A percentile compares a stretch with the other conserved stretches of the same genome.
Evolutionary conservation across 139 green algal genomes (phyloP).

Genomic region (Chlorella sorokiniana): DNA sequence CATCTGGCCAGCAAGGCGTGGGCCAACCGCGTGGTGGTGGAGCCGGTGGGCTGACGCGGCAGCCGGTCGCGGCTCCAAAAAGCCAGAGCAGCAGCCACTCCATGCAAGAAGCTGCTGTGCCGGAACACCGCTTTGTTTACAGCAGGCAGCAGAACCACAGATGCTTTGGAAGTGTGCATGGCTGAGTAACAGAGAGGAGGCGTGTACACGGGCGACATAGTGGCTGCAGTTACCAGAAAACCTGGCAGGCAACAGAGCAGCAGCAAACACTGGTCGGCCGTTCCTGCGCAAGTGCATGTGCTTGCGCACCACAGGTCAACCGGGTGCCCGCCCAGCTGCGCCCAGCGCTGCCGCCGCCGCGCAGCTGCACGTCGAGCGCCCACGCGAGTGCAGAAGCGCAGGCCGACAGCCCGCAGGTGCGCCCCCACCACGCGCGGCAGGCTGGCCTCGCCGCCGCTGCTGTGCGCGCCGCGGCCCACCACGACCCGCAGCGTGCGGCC

Average conservation of each 20-base stretch:
- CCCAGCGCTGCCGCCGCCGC: background rate
- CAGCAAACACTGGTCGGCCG: background rate
- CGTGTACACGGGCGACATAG: no score
- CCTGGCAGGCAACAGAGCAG: no score
- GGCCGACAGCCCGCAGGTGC: constrained; percentile 10
- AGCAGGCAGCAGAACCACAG: no score
- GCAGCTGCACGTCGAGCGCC: constrained; percentile 18
- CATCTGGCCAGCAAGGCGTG: constrained; percentile 29
- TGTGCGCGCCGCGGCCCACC: constrained; percentile 45
- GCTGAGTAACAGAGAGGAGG: no score
- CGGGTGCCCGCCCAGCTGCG: background rate
- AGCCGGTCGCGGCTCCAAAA: background rate
- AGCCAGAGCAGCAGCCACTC: no score
- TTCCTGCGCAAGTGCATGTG: background rate
- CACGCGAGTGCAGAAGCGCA: background rate
- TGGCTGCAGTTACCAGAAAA: no score
- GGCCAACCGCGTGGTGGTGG: constrained; percentile 24
- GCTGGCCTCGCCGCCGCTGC: constrained; percentile 39
- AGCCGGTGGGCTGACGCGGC: constrained; percentile 11
- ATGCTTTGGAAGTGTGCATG: no score
- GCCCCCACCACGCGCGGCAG: constrained; percentile 34
- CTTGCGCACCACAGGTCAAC: background rate
- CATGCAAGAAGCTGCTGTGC: no score
- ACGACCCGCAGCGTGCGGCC: constrained; percentile 25
- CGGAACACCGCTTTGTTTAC: no score